Conservation (phyloP, 108 stramenopile genomes). For the Asterionellopsis glacialis region DNA sequence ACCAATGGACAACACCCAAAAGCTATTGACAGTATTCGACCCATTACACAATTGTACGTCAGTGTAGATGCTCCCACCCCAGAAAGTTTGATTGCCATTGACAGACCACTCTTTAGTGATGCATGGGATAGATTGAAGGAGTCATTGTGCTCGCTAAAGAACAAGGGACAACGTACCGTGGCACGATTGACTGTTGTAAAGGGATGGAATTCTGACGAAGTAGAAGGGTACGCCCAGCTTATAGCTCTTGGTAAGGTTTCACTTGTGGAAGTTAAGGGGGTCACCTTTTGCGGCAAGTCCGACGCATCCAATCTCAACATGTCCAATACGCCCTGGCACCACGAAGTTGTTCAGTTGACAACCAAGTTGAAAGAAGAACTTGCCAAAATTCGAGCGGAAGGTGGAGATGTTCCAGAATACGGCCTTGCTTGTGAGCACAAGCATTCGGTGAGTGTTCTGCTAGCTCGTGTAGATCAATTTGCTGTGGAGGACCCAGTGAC, state of each 20-base stretch:
- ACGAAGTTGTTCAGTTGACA: conserved; percentile 82
- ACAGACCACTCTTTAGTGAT: conserved; percentile 91
- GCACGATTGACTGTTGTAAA: conserved; percentile 95
- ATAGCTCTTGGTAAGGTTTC: conserved; percentile 87
- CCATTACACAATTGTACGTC: conserved; percentile 94
- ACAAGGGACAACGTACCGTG: conserved; percentile 92
- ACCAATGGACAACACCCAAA: conserved; percentile 97
- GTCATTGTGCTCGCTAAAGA: conserved; percentile 65
- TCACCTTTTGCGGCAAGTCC: conserved; percentile 95
- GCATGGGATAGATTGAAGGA: conserved; percentile 90
- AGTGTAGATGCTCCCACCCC: conserved; percentile 93
- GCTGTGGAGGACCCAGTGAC: conserved; percentile 49
- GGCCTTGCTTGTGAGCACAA: conserved; percentile 92
- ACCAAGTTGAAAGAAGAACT: conserved; percentile 57
- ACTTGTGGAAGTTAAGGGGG: conserved; percentile 94
- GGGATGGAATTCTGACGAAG: conserved; percentile 91
- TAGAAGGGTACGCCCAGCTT: conserved; percentile 86
- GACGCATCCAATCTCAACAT: conserved; percentile 95
- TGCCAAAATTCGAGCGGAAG: conserved; percentile 48
- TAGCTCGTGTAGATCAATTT: conserved; percentile 89
- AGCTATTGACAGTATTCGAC: conserved; percentile 78
- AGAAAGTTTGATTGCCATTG: conserved; percentile 86
- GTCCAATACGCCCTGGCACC: conserved; percentile 94
- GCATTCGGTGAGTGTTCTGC: conserved; percentile 91
- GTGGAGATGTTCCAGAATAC: conserved; percentile 65